Evolutionary conservation across 1,284 basidiomycete species (phyloP), one percentile per base, ranked within the genome.

Genomic region (Austroboletus novae-zelandiae): DNA sequence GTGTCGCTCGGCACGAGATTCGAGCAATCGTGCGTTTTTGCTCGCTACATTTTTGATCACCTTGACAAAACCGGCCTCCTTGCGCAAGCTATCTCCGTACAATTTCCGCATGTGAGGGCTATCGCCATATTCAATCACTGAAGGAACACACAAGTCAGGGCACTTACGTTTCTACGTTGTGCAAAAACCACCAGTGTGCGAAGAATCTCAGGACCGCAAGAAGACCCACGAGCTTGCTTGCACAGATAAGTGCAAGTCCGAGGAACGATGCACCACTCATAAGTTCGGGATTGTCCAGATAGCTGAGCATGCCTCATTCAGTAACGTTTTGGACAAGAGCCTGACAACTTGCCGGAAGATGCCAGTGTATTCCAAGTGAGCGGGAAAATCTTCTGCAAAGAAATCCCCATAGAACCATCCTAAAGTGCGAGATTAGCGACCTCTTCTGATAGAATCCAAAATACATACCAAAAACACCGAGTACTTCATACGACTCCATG

Each of bases 391-490:
- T 59, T 93, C 86, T 67, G 98, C 88, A 78, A 98, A 99, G 72
- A 99, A 99, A 71, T 99, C 96, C 20, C 93, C 93, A 61, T 95
- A 98, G 72, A 96, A 94, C 94, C 94, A 98, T 17, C 94, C 90
- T 91, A 47, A 9, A 36, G 20, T 18, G 30, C 17, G 15, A 17
- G 43, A n/a, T 64, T 30, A 51, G 53, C 18, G 54, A 32, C 10
- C 18, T 11, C 29, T 45, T 36, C 44, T 30, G 27, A 41, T 35
- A 35, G 50, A 29, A 35, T 37, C 8, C 5, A 9, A 30, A 25
- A 20, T 17, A 52, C 74, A 47, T 60, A 88, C 89, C 93, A 64
- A 97, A 97, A 41, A 91, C 82, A 7, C 96, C 96, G 0, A 99
- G 80, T 15, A 95, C 96, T 63, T 97, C 89, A 69, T 86, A 98